Base-by-base conservation (phyloP, 1,139 yeast genomes). In the Debaryomyces subglobosus region DNA sequence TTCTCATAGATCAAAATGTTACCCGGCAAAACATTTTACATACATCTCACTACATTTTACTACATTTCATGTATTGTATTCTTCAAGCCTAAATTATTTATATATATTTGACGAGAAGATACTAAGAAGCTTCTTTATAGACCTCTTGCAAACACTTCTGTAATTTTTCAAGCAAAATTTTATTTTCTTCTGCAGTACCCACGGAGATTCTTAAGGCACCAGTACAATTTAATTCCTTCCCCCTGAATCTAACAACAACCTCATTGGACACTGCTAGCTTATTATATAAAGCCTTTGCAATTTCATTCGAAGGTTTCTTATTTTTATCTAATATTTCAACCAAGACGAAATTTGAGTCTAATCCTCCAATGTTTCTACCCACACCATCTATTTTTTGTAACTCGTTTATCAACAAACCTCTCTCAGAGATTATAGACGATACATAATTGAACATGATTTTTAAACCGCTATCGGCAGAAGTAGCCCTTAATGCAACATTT, bases 191-290 rank as follows among this genome's bases (percentile, higher is more conserved):
- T 33, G 68, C 72, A 0, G 96, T 91, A 23, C 99, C 99, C 37
- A 94, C 74, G 0, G 98, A 87, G 24, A 92, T 80, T 69, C 99
- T 81, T 49, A 94, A 71, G 42, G 90, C 89, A 32, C 99, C 99
- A 3, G 73, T 71, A 65, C 99, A 94, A 40, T 96, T 96, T 42
- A 85, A 78, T 68, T 94, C 99, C 29, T 74, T 81, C 33, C 99
- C 99, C 71, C 99, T 81, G 64, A 82, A 94, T 65, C 99, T 81
- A 12, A 92, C 89, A 45, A 94, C 97, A 20, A 94, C 91, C 36
- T 82, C 83, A 46, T 85, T 81, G 21, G 80, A 78, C 18, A 78
- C 79, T 0, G 99, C 99, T 60, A 94, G 69, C 34, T 69, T 72
- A 50, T 77, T 76, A 66, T 94, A 94, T 9, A 91, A 74, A 39